These are phyloP conservation scores for Nigrospora sphaerica DNA, from an alignment of 2,329 filamentous ascomycete species.

Conservation along the genomic window DNA sequence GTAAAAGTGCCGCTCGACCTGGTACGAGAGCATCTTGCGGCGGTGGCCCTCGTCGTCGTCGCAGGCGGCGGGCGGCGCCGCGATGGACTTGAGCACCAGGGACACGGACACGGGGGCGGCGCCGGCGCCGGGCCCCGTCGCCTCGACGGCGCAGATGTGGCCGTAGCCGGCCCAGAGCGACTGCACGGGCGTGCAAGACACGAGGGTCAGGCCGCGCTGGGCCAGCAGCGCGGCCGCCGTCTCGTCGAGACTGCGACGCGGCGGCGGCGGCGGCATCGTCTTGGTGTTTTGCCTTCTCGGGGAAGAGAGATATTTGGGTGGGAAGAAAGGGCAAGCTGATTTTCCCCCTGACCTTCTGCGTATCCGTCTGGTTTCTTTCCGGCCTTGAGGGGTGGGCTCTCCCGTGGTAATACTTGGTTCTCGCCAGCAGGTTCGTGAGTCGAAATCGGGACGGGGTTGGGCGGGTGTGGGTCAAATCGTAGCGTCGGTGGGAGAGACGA, in stretches of 20 bases:
- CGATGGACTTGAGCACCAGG: constrained; percentile 54
- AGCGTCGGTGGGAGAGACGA: too few relatives aligned
- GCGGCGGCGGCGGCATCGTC: background rate
- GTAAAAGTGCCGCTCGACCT: constrained; percentile 63
- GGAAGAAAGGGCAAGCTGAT: too few relatives aligned
- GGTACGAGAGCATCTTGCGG: constrained; percentile 60
- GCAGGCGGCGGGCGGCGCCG: constrained; percentile 32
- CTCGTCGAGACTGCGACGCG: background rate
- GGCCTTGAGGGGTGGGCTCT: too few relatives aligned
- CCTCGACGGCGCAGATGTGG: constrained; percentile 48
- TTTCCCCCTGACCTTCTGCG: too few relatives aligned
- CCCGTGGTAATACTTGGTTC: too few relatives aligned
- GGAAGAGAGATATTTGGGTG: too few relatives aligned
- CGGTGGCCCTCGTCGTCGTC: constrained; percentile 52
- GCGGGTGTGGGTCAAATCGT: too few relatives aligned
- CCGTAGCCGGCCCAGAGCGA: constrained; percentile 46
- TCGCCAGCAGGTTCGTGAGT: too few relatives aligned
- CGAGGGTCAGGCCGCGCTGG: constrained; percentile 24
- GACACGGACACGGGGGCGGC: constrained; percentile 24
- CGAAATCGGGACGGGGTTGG: too few relatives aligned
- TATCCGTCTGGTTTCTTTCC: too few relatives aligned
- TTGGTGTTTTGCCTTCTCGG: too few relatives aligned
- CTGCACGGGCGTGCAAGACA: constrained; percentile 30
- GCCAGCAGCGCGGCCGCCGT: constrained; percentile 4
- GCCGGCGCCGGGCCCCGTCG: constrained; percentile 20